Percentiles rank a stretch among this genome's conserved stretches.
These are phyloP conservation scores for Apiospora pterosperma DNA, from an alignment of 2,329 filamentous ascomycete genomes.

Conservation along the genomic window DNA sequence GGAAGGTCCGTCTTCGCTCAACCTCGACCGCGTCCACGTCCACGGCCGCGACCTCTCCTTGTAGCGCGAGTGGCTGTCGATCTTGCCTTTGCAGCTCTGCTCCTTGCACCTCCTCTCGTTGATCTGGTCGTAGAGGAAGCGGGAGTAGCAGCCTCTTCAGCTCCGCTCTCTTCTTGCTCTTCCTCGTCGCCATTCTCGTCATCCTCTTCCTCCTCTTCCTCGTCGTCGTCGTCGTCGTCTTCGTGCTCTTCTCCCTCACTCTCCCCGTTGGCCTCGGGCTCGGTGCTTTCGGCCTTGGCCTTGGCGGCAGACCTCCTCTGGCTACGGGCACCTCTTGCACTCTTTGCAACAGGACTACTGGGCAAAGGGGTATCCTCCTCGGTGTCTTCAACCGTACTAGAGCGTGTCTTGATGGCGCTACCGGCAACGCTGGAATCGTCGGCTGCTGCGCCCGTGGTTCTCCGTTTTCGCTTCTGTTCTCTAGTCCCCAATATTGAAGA, in stretches of 20 bases:
- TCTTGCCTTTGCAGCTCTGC: neutral
- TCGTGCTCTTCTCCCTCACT: constrained; percentile 16
- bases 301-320: constrained; percentile 42
- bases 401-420: constrained; percentile 42
- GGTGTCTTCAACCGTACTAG: constrained; percentile 50
- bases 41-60: constrained; percentile 19
- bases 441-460: constrained; percentile 23
- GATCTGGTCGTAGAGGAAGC: constrained; percentile 8
- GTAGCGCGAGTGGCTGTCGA: neutral
- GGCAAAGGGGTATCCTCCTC: constrained; percentile 43
- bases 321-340: constrained; percentile 40
- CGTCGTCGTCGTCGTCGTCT: constrained; percentile 12
- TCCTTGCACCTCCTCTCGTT: constrained; percentile 4
- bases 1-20: constrained; percentile 15
- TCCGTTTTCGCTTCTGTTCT: constrained; percentile 43
- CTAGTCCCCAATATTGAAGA: constrained; percentile 20
- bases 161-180: constrained; percentile 14
- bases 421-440: constrained; percentile 43
- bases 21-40: constrained; percentile 14
- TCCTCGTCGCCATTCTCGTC: constrained; percentile 15
- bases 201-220: constrained; percentile 14
- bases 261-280: constrained; percentile 22
- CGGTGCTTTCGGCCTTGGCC: constrained; percentile 31
- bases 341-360: constrained; percentile 36
- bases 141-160: constrained; percentile 4